These are phyloP conservation scores for Ophiocordyceps camponoti-rufipedis DNA, from an alignment of 2,329 filamentous ascomycete genomes.

Conservation along the genomic window DNA sequence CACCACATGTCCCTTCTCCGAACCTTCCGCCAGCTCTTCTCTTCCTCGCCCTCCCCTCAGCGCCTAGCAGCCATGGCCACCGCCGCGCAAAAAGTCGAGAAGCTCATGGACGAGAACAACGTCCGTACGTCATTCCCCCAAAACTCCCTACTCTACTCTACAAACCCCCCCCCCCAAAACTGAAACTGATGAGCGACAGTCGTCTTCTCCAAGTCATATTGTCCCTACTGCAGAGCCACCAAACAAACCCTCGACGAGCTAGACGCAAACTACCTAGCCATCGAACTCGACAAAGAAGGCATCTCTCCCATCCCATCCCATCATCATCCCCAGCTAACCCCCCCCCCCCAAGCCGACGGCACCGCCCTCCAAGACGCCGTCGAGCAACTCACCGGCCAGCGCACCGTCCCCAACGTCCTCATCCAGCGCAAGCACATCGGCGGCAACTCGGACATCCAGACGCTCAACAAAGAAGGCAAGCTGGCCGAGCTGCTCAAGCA, in stretches of 20 bases:
- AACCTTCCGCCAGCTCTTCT: constrained; percentile 57
- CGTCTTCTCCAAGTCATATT: constrained; percentile 95
- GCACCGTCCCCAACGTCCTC: constrained; percentile 90
- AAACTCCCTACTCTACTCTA: too few relatives aligned
- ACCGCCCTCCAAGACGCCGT: constrained; percentile 69
- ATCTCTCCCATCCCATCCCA: constrained; percentile 17
- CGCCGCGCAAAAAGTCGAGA: constrained; percentile 66
- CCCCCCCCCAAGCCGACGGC: constrained; percentile 50
- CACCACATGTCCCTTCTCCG: constrained; percentile 26
- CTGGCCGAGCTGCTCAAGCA: constrained; percentile 22
- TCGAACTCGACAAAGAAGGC: constrained; percentile 80
- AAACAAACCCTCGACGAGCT: constrained; percentile 56
- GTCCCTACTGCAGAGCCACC: constrained; percentile 72
- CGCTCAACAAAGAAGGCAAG: constrained; percentile 29
- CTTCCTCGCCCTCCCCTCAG: constrained; percentile 25
- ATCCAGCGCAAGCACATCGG: constrained; percentile 85
- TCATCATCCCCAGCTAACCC: neutral
- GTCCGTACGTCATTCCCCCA: constrained; percentile 40
- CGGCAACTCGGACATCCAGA: constrained; percentile 74
- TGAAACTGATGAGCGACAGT: too few relatives aligned
- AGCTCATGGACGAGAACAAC: constrained; percentile 74
- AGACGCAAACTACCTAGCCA: constrained; percentile 52
- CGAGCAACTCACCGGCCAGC: constrained; percentile 60
- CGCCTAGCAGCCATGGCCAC: constrained; percentile 59
- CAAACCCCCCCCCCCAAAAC: constrained; percentile 15